Conservation (phyloP, 2,329 filamentous ascomycete species). For the Diaporthe sp. region DNA sequence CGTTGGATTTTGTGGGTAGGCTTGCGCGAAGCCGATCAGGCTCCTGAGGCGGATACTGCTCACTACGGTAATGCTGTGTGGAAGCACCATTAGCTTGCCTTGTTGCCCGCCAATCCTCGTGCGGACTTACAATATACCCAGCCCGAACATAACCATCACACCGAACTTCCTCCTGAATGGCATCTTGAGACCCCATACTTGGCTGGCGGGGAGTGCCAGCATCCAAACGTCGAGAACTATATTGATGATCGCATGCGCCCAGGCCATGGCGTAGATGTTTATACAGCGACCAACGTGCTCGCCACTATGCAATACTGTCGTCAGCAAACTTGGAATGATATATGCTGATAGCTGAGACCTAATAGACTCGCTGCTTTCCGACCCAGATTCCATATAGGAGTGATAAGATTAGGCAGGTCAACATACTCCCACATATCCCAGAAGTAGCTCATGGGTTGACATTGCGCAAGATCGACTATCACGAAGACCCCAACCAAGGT, state of each 20-base stretch:
- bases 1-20: slow-evolving; percentile 24
- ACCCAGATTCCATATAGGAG: too few relatives aligned
- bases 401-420: neutral
- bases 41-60: slow-evolving; percentile 21
- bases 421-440: slow-evolving; percentile 25
- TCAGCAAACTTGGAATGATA: neutral
- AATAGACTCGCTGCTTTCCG: neutral
- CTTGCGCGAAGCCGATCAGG: slow-evolving; percentile 15
- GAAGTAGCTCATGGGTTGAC: slow-evolving; percentile 11
- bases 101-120: too few relatives aligned
- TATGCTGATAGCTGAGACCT: neutral
- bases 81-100: too few relatives aligned
- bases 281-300: slow-evolving; percentile 14
- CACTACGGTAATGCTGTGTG: neutral
- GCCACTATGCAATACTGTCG: neutral
- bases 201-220: slow-evolving; percentile 18
- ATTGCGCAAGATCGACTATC: slow-evolving; percentile 1
- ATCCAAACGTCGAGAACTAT: slow-evolving; percentile 19
- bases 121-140: slow-evolving; percentile 20
- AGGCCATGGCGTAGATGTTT: slow-evolving; percentile 18
- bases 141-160: slow-evolving; percentile 21
- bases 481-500: neutral
- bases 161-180: slow-evolving; percentile 15
- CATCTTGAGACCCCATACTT: slow-evolving; percentile 16
- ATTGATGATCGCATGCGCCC: slow-evolving; percentile 27